Base-by-base conservation (phyloP, 805 yeast species). In the Komagataella ulmi region DNA sequence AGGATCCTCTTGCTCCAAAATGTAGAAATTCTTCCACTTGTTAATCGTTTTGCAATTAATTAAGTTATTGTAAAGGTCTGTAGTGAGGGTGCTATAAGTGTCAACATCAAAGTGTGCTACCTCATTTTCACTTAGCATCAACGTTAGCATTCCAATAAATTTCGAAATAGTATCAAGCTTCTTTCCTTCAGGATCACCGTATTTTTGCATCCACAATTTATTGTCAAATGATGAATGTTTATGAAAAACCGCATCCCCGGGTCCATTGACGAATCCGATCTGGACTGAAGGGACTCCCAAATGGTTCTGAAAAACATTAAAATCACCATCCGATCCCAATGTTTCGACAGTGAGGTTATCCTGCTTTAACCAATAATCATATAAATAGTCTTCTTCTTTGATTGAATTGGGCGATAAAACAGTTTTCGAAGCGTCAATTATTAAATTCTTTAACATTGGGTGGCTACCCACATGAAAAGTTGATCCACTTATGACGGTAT, bases 251-350 rank as follows among this genome's bases (percentile, higher is more conserved):
- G 83, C 74, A 60, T 79, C 83, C 3, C 58, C 56, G 8, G 55
- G 51, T 2, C 64, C 65, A 49, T 67, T 61, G 46, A 60, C 61
- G 57, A 74, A 76, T 7, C 78, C 76, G 51, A 80, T 61, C 50
- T 73, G 73, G 8, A 79, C 71, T 0, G 85, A 73, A 1, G 90
- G 86, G 45, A 84, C 75, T 5, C 88, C 90, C 56, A 83, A 61
- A 59, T 79, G 81, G 58, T 77, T 76, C 62, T 83, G 86, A 57
- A 82, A 81, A 7, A 79, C 79, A 2, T 78, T 71, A 58, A 70
- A 76, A 59, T 79, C 84, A 1, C 82, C 70, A 6, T 77, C 76
- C 7, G 78, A 72, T 2, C 79, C 77, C 12, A 79, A 66, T 18
- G 67, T 59, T 2, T 58, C 62, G 49, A 80, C 67, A 0, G 67